Conservation (phyloP, 768 basidiomycete species). For the Suillus placidus region DNA sequence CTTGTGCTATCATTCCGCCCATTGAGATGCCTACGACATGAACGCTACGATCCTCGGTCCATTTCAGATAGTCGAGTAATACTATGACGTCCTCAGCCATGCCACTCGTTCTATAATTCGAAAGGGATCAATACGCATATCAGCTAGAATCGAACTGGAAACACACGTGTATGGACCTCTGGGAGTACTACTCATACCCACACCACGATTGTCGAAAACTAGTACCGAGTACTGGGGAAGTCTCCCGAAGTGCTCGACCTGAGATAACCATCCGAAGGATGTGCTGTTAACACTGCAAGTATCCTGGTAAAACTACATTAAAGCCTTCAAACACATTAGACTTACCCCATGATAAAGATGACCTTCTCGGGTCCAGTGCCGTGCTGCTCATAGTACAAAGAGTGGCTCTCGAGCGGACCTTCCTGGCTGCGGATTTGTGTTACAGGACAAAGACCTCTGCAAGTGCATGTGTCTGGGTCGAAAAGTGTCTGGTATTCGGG, state of each 20-base stretch:
- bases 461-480: constrained; percentile 59
- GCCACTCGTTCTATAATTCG: constrained; percentile 54
- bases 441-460: constrained; percentile 79
- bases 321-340: background rate
- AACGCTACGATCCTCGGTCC: constrained; percentile 62
- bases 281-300: constrained; percentile 58
- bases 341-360: constrained; percentile 76
- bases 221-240: constrained; percentile 58
- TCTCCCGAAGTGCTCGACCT: constrained; percentile 66
- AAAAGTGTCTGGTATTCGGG: constrained; percentile 49
- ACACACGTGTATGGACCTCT: constrained; percentile 74
- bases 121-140: constrained; percentile 1
- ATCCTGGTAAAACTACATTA: background rate
- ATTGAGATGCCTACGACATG: constrained; percentile 77
- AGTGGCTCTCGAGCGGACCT: constrained; percentile 63
- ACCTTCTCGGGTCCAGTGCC: constrained; percentile 67
- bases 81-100: constrained; percentile 79
- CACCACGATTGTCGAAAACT: constrained; percentile 86
- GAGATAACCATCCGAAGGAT: constrained; percentile 63
- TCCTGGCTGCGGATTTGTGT: constrained; percentile 50
- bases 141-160: background rate
- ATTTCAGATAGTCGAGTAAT: constrained; percentile 70
- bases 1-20: constrained; percentile 86
- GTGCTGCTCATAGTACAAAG: constrained; percentile 80
- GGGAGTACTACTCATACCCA: constrained; percentile 73